Base-by-base conservation (phyloP, 345 rosid genomes). In the Lenwebbia sp. region DNA sequence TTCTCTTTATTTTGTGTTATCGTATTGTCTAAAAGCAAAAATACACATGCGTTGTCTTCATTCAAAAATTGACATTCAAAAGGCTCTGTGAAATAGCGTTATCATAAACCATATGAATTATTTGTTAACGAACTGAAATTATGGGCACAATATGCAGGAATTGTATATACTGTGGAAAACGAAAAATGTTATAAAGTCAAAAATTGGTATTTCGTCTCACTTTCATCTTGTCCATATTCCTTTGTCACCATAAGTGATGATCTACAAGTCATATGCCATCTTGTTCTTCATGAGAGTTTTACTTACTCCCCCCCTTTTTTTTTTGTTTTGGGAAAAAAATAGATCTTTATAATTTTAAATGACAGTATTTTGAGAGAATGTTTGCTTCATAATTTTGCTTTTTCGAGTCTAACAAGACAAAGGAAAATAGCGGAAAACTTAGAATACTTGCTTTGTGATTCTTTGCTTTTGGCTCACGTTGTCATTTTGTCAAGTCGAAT, bases 331-430 rank as follows among this genome's bases (percentile, higher is more conserved):
- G 33, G 33, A n/a, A 58, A 13, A 12, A 0, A 11, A n/a, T n/a
- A 5, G 8, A 26, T 57, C 1, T 5, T n/a, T n/a, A 8, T n/a
- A 5, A 12, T 1, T 26, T 11, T 58, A 5, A 0, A n/a, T 13
- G 8, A 58, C 5, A n/a, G 2, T 2, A 26, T 56, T 25, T 56
- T 10, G 60, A 56, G 28, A 56, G n/a, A 56, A 56, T 25, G 14
- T 56, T 56, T 56, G 60, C 26, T 56, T 14, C 28, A 0, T 56
- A 14, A 56, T 56, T 56, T 56, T 56, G 5, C 13, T 4, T 2
- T 56, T 54, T 55, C 4, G 0, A 56, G 28, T 25, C 5, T 10
- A 56, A 25, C 13, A 3, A 5, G n/a, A 25, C 28, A 26, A 11
- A 57, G 17, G 7, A 57, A 55, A 23, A 26, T 26, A 56, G 28